Evolutionary conservation across 495 filamentous ascomycete species (phyloP), one percentile per base, ranked within the genome.

Genomic region (Pyrenopolyporus hunteri): DNA sequence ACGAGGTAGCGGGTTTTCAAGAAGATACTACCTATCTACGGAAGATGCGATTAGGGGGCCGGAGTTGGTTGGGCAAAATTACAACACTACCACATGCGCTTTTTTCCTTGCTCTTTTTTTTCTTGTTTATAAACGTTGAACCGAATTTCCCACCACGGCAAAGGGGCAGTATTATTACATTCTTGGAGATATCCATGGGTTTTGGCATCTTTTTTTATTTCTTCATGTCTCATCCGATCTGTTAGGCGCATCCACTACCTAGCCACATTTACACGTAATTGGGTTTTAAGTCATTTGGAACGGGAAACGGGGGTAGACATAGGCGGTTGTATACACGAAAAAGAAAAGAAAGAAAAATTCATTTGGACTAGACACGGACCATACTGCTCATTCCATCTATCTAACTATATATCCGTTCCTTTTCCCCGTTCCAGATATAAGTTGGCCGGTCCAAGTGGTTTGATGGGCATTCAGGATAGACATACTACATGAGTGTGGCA

Each of bases 41-140:
- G 55, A 56, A 65, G 55, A 59, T 51, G 55, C 56, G 45, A 49
- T 36, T 29, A 35, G 29, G 62, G 50, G 62, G 50, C 39, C 42
- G 55, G 55, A 65, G 62, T 65, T 51, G 62, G 62, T 56, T 65
- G 49, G 62, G 55, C 36, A 65, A 65, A 65, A 59, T 37, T 57
- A 37, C 45, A 16, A 14, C 19, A 50, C 13, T 20, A 43, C 25
- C 37, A 59, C 36, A 59, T 58, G 36, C 31, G 16, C 14, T 43
- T 52, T 40, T 42, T 49, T 25, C 33, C 20, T 10, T 48, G 11
- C 43, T 31, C 45, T 32, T 37, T 13, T 50, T 4, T 46, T 13
- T 39, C 39, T 51, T 62, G 51, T 56, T 62, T 54, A 62, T 62
- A 61, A 50, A 40, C 14, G 14, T 56, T 33, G 20, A 40, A 20